Base-by-base conservation (phyloP, 2,329 filamentous ascomycete genomes). In the Stachybotrys echinatus region DNA sequence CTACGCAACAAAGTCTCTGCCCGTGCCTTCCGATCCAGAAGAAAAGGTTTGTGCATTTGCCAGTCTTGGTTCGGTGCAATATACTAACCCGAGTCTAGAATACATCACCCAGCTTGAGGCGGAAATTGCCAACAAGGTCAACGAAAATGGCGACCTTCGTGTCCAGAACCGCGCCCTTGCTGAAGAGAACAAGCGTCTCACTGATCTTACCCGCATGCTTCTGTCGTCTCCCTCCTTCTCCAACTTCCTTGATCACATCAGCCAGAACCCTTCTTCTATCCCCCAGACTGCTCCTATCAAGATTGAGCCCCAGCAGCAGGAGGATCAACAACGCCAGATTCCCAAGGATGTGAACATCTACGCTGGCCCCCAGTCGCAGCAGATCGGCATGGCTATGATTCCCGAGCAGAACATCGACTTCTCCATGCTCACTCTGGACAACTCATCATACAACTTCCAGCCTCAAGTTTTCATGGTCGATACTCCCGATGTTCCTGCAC, bases 1-100 rank as follows among this genome's bases (percentile, higher is more conserved):
- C 80, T 99, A n/a, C 84, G 94, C 56, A 99, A 99, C 81, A 99
- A 99, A 74, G 94, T 99, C 5, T 99, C 94, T 40, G 94, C 94
- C 54, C 89, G 94, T 59, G 92, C 92, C 47, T 99, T 99, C 84
- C 88, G 94, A 50, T 96, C 92, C n/a, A 81, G 94, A 61, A 87
- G 94, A 79, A 99, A 99, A 80, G 92, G 92, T 96, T 84, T 77
- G 80, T 64, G 2, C n/a, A n/a, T n/a, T n/a, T n/a, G 20, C 43
- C 5, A 34, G 10, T 14, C 27, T 34, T 19, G 23, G 12, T 2
- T 21, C n/a, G 31, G 2, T 18, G 22, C 3, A 42, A 6, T 21
- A 8, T 47, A 27, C 58, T 63, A 52, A 66, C 51, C 21, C 18
- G 3, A 10, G 37, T 31, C 7, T 62, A 97, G 94, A 97, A 80